Conservation (phyloP, 495 filamentous ascomycete genomes). For the Apodospora peruviana region DNA sequence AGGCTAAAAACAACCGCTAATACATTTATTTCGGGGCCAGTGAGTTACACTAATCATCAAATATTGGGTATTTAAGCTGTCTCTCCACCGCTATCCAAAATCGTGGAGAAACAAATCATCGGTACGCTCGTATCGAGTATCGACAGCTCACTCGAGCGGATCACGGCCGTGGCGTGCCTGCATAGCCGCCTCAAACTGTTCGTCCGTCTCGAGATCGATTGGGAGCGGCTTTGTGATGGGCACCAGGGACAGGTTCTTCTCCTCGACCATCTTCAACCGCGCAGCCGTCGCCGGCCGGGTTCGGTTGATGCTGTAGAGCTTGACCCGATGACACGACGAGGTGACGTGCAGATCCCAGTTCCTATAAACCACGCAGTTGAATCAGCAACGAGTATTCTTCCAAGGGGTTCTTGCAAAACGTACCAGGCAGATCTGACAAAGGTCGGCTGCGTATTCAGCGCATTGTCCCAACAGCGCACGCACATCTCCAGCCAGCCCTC, state of each 20-base stretch:
- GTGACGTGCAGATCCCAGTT: constrained; percentile 66
- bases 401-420: constrained; percentile 1
- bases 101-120: too few relatives aligned
- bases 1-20: too few relatives aligned
- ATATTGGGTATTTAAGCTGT: too few relatives aligned
- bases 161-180: not conserved
- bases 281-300: constrained; percentile 39
- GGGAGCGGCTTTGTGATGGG: constrained; percentile 47
- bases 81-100: too few relatives aligned
- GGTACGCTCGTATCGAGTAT: too few relatives aligned
- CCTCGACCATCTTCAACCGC: constrained; percentile 45
- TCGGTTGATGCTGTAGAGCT: constrained; percentile 58
- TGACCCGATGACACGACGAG: constrained; percentile 57
- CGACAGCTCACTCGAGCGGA: not conserved
- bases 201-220: constrained; percentile 38
- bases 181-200: constrained; percentile 40
- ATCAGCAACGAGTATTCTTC: not conserved
- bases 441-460: constrained; percentile 42
- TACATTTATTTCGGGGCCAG: too few relatives aligned
- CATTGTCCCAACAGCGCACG: constrained; percentile 54
- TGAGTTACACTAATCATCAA: too few relatives aligned
- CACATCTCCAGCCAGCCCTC: constrained; percentile 57
- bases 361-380: constrained; percentile 6
- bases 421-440: constrained; percentile 29
- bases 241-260: constrained; percentile 37